Evolutionary conservation across 805 yeast species (phyloP).

Genomic region (Ogataea ramenticola): DNA sequence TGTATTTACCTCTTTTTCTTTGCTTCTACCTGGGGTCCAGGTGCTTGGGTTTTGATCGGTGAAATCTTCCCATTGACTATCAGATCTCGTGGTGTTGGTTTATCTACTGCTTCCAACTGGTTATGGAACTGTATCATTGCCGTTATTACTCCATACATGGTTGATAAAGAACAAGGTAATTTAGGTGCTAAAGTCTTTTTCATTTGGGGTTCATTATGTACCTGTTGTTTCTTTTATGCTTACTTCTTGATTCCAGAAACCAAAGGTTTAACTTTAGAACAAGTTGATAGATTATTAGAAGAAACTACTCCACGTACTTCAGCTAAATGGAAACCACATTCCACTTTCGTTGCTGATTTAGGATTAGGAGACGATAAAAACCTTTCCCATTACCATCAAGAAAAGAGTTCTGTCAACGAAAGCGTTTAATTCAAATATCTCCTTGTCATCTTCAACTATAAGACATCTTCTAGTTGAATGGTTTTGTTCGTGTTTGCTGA

Average conservation of each 20-base stretch:
- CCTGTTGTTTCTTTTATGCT: slow-evolving; percentile 51
- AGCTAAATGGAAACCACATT: slow-evolving; percentile 28
- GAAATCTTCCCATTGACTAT: slow-evolving; percentile 65
- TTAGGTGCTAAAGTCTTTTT: slow-evolving; percentile 61
- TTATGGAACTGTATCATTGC: slow-evolving; percentile 69
- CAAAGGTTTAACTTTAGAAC: slow-evolving; percentile 74
- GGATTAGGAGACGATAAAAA: slow-evolving; percentile 20
- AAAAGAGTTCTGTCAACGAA: too few species aligned
- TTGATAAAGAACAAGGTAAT: slow-evolving; percentile 55
- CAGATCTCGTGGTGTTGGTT: slow-evolving; percentile 65
- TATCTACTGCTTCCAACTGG: slow-evolving; percentile 77
- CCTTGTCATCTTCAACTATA: too few species aligned
- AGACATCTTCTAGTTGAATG: too few species aligned
- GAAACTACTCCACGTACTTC: slow-evolving; percentile 29
- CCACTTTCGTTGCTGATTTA: slow-evolving; percentile 22
- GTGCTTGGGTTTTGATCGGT: slow-evolving; percentile 60
- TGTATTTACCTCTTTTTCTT: slow-evolving; percentile 65
- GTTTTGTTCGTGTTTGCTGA: too few species aligned
- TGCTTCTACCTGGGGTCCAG: slow-evolving; percentile 84
- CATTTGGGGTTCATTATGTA: slow-evolving; percentile 54
- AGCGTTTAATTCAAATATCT: too few species aligned
- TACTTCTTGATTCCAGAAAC: slow-evolving; percentile 73
- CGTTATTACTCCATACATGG: slow-evolving; percentile 69
- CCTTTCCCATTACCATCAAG: too few species aligned
- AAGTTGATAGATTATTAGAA: slow-evolving; percentile 49